Evolutionary conservation across 306 rosid genomes (phyloP).

Genomic region (Gynostemma pentaphyllum): DNA sequence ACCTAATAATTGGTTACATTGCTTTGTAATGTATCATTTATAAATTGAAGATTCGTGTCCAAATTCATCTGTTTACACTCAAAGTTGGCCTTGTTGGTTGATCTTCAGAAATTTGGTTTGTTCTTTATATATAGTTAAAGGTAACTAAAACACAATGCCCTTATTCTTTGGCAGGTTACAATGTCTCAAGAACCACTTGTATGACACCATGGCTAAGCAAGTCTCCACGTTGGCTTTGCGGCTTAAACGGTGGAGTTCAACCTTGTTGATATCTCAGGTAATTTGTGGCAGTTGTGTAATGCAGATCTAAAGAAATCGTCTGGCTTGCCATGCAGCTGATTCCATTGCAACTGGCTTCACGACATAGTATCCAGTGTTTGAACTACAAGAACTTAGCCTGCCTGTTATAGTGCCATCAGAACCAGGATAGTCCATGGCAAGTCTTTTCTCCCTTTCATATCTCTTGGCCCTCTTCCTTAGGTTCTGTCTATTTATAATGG

Average conservation of each 20-base stretch:
- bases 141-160: neutral
- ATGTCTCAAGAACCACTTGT: neutral
- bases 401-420: conserved; percentile 9
- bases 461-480: conserved; percentile 42
- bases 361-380: neutral
- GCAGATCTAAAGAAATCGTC: neutral
- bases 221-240: neutral
- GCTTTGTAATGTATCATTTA: conserved; percentile 4
- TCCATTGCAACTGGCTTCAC: conserved; percentile 7
- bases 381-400: conserved; percentile 9
- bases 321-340: conserved; percentile 7
- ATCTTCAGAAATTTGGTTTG: neutral
- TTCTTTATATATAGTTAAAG: neutral
- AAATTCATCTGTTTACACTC: neutral
- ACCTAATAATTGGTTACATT: neutral
- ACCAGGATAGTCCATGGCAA: conserved; percentile 3
- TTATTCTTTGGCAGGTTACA: neutral
- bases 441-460: conserved; percentile 38
- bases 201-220: neutral
- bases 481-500: conserved; percentile 24
- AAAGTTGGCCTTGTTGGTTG: neutral
- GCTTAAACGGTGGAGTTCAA: neutral
- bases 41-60: neutral
- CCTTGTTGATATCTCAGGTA: neutral
- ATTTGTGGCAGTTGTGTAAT: neutral